Percentiles rank a stretch among this genome's conserved stretches.
Evolutionary conservation across 2,329 filamentous ascomycete species (phyloP).

Genomic region (Nigrospora sphaerica): DNA sequence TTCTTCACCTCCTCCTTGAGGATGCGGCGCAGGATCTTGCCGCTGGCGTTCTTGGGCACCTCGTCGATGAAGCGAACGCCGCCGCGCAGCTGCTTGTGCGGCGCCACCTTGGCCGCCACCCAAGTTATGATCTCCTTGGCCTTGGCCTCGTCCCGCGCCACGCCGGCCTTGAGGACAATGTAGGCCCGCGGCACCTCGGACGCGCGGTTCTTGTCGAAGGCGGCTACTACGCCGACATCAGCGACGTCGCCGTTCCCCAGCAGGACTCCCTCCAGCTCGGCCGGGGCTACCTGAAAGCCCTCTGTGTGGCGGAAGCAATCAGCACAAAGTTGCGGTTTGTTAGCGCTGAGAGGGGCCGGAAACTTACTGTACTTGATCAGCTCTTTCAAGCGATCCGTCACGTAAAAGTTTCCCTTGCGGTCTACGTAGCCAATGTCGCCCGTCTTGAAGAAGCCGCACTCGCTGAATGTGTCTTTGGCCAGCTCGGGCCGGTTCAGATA

Average conservation of each 20-base stretch:
- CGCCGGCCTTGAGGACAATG: slow-evolving; percentile 40
- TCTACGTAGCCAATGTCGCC: slow-evolving; percentile 82
- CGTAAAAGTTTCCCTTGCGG: slow-evolving; percentile 73
- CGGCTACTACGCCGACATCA: slow-evolving; percentile 57
- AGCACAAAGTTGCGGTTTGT: slow-evolving; percentile 24
- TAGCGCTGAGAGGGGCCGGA: not conserved
- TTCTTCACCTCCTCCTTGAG: slow-evolving; percentile 38
- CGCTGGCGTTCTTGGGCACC: slow-evolving; percentile 57
- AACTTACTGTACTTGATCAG: slow-evolving; percentile 52
- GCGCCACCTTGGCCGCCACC: slow-evolving; percentile 28
- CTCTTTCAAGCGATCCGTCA: slow-evolving; percentile 78
- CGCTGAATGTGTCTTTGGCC: slow-evolving; percentile 63
- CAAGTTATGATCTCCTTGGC: slow-evolving; percentile 30
- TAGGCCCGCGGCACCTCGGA: slow-evolving; percentile 65
- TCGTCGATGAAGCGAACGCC: slow-evolving; percentile 40
- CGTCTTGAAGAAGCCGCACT: slow-evolving; percentile 83
- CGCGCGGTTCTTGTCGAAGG: slow-evolving; percentile 52
- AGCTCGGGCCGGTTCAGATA: slow-evolving; percentile 70
- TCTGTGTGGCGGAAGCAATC: slow-evolving; percentile 36
- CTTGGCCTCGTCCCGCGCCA: slow-evolving; percentile 26
- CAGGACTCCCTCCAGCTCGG: slow-evolving; percentile 50
- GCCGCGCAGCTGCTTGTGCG: slow-evolving; percentile 30
- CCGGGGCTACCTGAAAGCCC: slow-evolving; percentile 64
- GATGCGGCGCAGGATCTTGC: slow-evolving; percentile 55
- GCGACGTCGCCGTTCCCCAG: slow-evolving; percentile 33